Conservation (phyloP, 371 early-diverging fungal species). For the Mucor plumbeus region DNA sequence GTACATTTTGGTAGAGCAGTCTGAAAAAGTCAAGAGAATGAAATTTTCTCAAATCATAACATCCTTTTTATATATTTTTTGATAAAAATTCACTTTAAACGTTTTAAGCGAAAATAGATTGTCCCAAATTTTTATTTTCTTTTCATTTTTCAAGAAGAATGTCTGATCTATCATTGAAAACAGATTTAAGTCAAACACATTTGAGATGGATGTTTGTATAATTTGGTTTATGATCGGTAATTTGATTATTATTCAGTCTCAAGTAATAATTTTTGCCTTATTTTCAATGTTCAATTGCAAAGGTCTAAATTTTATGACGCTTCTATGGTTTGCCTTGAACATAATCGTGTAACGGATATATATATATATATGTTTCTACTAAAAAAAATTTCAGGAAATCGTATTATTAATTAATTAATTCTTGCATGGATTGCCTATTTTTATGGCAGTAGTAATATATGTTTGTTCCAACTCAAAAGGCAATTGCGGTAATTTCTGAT, state of each 20-base stretch:
- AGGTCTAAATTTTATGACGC: neutral
- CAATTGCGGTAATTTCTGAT: too few species aligned
- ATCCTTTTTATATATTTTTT: constrained; percentile 2
- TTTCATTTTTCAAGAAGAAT: neutral
- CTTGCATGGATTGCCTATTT: too few species aligned
- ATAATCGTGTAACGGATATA: neutral
- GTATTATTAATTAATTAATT: neutral
- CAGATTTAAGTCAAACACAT: too few species aligned
- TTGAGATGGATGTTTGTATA: too few species aligned
- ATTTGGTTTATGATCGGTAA: too few species aligned
- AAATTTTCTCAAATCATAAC: neutral
- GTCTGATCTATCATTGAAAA: neutral
- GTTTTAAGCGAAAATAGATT: neutral
- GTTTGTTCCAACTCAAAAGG: too few species aligned
- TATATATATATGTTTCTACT: neutral
- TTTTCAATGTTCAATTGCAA: neutral
- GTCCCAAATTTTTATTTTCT: neutral
- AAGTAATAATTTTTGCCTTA: too few species aligned
- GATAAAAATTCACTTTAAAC: constrained; percentile 8
- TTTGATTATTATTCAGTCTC: too few species aligned
- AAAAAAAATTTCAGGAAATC: neutral
- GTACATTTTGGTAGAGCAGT: neutral
- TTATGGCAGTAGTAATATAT: too few species aligned
- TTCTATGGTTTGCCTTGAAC: neutral
- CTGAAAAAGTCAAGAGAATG: neutral